Conservation (phyloP, 2,329 filamentous ascomycete genomes). For the Cladosporium oxysporum region DNA sequence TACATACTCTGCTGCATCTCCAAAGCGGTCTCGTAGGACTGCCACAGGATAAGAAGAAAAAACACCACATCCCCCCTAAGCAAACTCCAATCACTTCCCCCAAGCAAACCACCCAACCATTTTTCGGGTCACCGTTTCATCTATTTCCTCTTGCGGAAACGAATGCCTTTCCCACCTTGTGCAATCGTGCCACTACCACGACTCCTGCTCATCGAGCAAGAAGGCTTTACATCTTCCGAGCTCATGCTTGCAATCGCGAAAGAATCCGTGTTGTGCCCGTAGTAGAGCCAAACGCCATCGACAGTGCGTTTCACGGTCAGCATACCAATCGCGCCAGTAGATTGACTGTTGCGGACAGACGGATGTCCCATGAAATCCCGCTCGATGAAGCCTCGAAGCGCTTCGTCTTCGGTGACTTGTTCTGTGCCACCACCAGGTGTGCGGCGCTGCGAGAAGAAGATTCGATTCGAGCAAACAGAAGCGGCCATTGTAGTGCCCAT, state of each 20-base stretch:
- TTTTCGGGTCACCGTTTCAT: background rate
- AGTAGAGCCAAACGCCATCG: constrained; percentile 80
- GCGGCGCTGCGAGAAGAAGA: constrained; percentile 56
- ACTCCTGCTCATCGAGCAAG: constrained; percentile 85
- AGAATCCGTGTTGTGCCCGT: constrained; percentile 93
- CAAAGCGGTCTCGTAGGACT: background rate
- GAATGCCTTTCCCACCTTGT: constrained; percentile 46
- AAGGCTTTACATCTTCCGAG: constrained; percentile 70
- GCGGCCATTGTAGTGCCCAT: constrained; percentile 96
- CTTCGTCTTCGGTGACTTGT: constrained; percentile 73
- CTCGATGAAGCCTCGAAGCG: constrained; percentile 73
- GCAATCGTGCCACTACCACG: constrained; percentile 55
- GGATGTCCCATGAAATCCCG: constrained; percentile 94
- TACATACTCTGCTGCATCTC: background rate
- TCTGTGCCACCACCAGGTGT: constrained; percentile 39
- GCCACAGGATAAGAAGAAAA: background rate
- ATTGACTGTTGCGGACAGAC: constrained; percentile 76
- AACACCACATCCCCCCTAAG: background rate
- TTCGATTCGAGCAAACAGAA: constrained; percentile 77
- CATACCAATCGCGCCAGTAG: constrained; percentile 84
- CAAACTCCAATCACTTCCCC: too few relatives aligned
- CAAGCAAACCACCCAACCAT: background rate
- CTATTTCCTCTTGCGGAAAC: constrained; percentile 12
- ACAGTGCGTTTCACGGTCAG: constrained; percentile 84
- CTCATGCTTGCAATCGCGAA: constrained; percentile 86